These are phyloP conservation scores for Serendipita sp. DNA, from an alignment of 768 basidiomycete species.

Conservation along the genomic window DNA sequence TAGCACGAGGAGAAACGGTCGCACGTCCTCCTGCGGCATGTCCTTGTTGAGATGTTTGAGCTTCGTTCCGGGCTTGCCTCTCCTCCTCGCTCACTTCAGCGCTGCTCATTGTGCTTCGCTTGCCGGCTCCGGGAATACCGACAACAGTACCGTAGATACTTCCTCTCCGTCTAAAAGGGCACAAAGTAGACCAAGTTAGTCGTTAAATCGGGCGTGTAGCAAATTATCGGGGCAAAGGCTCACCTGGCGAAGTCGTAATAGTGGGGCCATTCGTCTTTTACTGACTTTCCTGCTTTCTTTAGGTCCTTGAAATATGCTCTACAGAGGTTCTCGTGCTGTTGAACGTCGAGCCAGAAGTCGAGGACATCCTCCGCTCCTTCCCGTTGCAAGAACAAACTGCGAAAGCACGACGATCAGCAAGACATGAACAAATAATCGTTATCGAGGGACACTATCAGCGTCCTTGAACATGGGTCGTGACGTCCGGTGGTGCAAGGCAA, in stretches of 20 bases:
- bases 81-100: slow-evolving; percentile 50
- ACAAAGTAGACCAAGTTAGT: not conserved
- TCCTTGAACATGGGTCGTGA: slow-evolving; percentile 7
- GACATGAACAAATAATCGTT: not conserved
- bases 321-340: slow-evolving; percentile 97
- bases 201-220: not conserved
- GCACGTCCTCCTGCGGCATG: slow-evolving; percentile 23
- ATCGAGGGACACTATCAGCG: not conserved
- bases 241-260: slow-evolving; percentile 79
- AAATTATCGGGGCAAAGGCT: not conserved
- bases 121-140: slow-evolving; percentile 42
- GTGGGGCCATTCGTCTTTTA: slow-evolving; percentile 97
- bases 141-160: slow-evolving; percentile 88
- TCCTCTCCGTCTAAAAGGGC: slow-evolving; percentile 42
- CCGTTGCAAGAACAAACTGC: slow-evolving; percentile 83
- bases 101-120: slow-evolving; percentile 74
- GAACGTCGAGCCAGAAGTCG: slow-evolving; percentile 98
- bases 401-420: slow-evolving; percentile 6
- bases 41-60: not conserved
- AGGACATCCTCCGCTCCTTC: slow-evolving; percentile 93
- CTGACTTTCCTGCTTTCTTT: slow-evolving; percentile 78
- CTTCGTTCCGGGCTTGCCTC: slow-evolving; percentile 33
- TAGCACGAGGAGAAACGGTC: slow-evolving; percentile 21
- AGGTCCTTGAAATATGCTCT: slow-evolving; percentile 99
- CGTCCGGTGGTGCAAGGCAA: not conserved